phyloP scores from a whole-genome alignment of 2,329 filamentous ascomycete genomes.

The Fusarium sp. region DNA sequence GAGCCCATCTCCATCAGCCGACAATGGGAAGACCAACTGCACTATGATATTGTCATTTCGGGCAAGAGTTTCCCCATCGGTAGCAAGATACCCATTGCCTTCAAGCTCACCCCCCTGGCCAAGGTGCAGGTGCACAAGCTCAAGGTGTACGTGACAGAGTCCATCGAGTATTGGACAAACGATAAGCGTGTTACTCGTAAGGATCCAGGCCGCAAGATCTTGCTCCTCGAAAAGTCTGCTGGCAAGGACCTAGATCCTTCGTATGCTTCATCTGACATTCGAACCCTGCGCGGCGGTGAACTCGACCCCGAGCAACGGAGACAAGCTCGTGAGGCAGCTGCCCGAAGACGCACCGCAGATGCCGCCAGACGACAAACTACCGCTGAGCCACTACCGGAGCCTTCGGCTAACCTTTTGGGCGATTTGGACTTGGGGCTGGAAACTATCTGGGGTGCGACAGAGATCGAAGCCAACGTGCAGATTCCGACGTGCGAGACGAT shows the following conservation, averaged over 20 bases:
- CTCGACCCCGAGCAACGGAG: conserved; percentile 62
- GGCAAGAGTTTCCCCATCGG: conserved; percentile 94
- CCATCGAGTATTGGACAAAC: conserved; percentile 88
- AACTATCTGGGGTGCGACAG: conserved; percentile 82
- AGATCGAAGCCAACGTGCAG: conserved; percentile 94
- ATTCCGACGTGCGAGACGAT: conserved; percentile 88
- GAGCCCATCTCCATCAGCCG: conserved; percentile 94
- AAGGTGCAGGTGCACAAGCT: conserved; percentile 94
- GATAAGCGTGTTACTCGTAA: conserved; percentile 86
- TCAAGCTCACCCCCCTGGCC: conserved; percentile 90
- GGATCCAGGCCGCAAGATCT: conserved; percentile 83
- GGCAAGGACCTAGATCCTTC: conserved; percentile 77
- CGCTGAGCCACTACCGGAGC: conserved; percentile 58
- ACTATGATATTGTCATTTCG: conserved; percentile 96
- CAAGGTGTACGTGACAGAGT: conserved; percentile 91
- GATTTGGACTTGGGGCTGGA: conserved; percentile 77
- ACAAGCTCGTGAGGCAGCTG: conserved; percentile 58
- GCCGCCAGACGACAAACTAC: conserved; percentile 54
- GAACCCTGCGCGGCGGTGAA: conserved; percentile 82
- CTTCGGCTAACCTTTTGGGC: conserved; percentile 77
- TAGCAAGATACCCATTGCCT: conserved; percentile 87
- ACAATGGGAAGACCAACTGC: conserved; percentile 93
- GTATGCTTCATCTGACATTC: conserved; percentile 79
- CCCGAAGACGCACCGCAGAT: conserved; percentile 62
- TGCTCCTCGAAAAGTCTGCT: conserved; percentile 87